Evolutionary conservation across 1,284 basidiomycete species (phyloP), one percentile per base, ranked within the genome.

Genomic region (Cutaneotrichosporon mucoides): DNA sequence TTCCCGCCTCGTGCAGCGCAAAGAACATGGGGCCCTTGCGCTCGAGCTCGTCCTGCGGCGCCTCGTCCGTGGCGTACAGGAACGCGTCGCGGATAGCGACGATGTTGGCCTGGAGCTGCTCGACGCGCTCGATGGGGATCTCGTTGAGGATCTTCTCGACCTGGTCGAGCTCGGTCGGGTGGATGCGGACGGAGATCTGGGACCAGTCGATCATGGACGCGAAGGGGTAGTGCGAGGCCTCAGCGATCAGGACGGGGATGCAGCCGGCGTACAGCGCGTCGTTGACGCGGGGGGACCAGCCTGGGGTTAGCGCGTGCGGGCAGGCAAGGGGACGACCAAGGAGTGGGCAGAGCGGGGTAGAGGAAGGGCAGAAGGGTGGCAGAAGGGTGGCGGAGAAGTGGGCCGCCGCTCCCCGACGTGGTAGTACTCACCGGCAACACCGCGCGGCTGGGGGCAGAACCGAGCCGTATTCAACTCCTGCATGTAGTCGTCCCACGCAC

Each of bases 231-330:
- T 78, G 73, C 12, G 75, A 71, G 7, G 74, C 76, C 62, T 81
- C 79, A 57, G 75, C 73, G 47, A 78, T 76, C 49, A 81, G 73
- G 48, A 80, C 77, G 9, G 80, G 79, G 46, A 81, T 81, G 67
- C 80, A 81, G 42, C 80, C 80, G 10, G 79, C 78, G 60, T 73
- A 81, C 51, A 81, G 78, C n/a, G 77, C 79, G 60, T 81, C 80
- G 66, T 73, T 76, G 3, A 75, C 71, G n/a, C 79, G 73, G 7
- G 79, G 76, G 3, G 79, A 77, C 79, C 80, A 77, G 54, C 77
- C 75, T 71, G 56, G 15, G 12, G 47, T 33, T 34, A 24, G 45
- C 24, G 24, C 24, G 24, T 11, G 6, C 42, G 42, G 24, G 24
- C 24, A 24, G 24, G 24, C 24, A 24, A 24, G 24, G 24, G 24